A percentile compares a stretch with the other conserved stretches of the same genome.
Conservation (phyloP, 768 basidiomycete species). For the Pisolithus marmoratus region DNA sequence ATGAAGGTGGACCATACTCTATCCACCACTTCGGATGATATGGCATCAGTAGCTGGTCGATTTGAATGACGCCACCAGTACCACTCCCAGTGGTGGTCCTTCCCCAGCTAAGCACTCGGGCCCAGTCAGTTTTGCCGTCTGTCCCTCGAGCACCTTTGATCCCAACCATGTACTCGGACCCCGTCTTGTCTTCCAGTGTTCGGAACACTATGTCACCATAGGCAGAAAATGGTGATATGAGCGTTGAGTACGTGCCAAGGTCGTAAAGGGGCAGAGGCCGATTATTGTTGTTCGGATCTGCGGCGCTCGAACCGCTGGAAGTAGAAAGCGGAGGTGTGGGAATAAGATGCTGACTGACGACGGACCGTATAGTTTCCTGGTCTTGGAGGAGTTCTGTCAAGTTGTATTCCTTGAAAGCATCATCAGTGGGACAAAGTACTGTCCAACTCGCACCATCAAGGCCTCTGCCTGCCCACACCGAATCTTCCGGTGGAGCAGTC, state of each 20-base stretch:
- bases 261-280: slow-evolving; percentile 69
- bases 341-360: slow-evolving; percentile 77
- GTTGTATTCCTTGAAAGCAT: slow-evolving; percentile 85
- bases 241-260: slow-evolving; percentile 67
- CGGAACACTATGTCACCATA: slow-evolving; percentile 87
- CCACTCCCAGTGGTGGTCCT: slow-evolving; percentile 67
- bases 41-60: slow-evolving; percentile 78
- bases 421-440: slow-evolving; percentile 85
- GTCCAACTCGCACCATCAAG: slow-evolving; percentile 68
- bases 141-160: slow-evolving; percentile 71
- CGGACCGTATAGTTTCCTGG: slow-evolving; percentile 42
- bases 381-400: slow-evolving; percentile 67
- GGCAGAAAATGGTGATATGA: slow-evolving; percentile 57
- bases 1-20: slow-evolving; percentile 64
- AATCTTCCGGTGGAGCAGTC: slow-evolving; percentile 65
- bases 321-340: slow-evolving; percentile 33
- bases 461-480: slow-evolving; percentile 52
- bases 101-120: slow-evolving; percentile 65
- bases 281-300: slow-evolving; percentile 52
- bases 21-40: slow-evolving; percentile 86
- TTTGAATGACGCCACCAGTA: slow-evolving; percentile 83
- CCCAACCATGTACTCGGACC: slow-evolving; percentile 51
- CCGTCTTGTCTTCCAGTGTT: slow-evolving; percentile 36
- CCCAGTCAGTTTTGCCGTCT: slow-evolving; percentile 56
- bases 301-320: slow-evolving; percentile 18